These are phyloP conservation scores for Cercophora samala DNA, from an alignment of 495 filamentous ascomycete species.

Conservation along the genomic window DNA sequence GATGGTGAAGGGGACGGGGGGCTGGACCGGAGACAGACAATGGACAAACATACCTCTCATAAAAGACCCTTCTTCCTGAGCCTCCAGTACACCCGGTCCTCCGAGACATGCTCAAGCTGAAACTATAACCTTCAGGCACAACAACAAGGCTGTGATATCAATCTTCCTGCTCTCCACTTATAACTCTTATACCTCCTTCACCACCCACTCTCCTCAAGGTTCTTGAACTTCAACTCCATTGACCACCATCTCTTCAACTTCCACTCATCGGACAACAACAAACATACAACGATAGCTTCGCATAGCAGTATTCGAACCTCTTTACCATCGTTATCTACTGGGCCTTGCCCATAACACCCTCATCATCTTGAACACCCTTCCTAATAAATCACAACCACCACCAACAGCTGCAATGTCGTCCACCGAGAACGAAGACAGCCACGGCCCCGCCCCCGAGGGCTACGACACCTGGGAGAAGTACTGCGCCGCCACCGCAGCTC, in stretches of 20 bases:
- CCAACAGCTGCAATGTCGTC: not conserved
- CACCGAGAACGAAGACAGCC: not conserved
- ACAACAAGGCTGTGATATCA: not conserved
- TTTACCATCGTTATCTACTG: too few relatives aligned
- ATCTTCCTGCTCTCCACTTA: not conserved
- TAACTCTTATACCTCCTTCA: not conserved
- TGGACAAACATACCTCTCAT: not conserved
- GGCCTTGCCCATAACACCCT: too few relatives aligned
- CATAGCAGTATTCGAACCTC: too few relatives aligned
- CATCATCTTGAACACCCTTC: too few relatives aligned
- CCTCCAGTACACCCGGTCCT: not conserved
- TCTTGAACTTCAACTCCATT: not conserved
- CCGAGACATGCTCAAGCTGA: not conserved
- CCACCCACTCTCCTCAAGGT: not conserved
- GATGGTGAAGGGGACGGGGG: not conserved
- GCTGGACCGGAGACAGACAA: not conserved
- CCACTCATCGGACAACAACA: too few relatives aligned
- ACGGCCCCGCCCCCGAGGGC: not conserved
- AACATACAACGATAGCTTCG: too few relatives aligned
- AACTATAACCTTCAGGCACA: not conserved
- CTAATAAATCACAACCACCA: not conserved
- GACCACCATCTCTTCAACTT: too few relatives aligned
- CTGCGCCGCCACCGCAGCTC: not conserved
- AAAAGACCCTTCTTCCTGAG: not conserved
- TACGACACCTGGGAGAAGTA: not conserved